Conservation (phyloP, 306 rosid genomes). For the Cucumis cinereus region DNA sequence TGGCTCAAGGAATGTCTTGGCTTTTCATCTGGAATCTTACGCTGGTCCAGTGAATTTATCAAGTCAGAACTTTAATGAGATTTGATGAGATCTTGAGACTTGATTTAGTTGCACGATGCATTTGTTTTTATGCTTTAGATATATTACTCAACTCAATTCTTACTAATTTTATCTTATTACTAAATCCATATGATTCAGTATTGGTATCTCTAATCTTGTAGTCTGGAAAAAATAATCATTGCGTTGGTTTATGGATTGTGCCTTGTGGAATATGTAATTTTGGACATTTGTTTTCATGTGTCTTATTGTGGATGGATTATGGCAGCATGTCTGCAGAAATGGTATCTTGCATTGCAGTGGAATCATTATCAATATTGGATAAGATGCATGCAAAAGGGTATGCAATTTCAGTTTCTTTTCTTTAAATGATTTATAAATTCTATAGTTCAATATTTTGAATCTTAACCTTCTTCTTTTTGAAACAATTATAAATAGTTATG, state of each 20-base stretch:
- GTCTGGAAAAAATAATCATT: neutral
- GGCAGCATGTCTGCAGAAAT: constrained; percentile 84
- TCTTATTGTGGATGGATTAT: neutral
- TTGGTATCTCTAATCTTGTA: neutral
- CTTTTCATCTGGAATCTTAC: neutral
- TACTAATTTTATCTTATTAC: neutral
- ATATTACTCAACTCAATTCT: neutral
- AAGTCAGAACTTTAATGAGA: neutral
- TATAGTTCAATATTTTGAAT: neutral
- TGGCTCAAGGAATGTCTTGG: neutral
- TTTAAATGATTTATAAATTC: neutral
- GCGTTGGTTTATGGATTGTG: neutral
- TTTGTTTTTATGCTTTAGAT: neutral
- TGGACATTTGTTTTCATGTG: neutral
- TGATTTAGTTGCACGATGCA: neutral
- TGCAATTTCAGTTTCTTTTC: constrained; percentile 7
- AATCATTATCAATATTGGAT: constrained; percentile 86
- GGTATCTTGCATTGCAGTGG: constrained; percentile 95
- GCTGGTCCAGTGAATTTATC: neutral
- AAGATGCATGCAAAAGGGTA: constrained; percentile 89
- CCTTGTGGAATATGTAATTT: neutral
- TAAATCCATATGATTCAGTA: neutral
- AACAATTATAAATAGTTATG: constrained; percentile 37
- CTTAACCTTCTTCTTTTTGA: neutral
- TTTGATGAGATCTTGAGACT: neutral